These are phyloP conservation scores for Saturnispora ahearnii DNA, from an alignment of 805 yeast species.

Conservation along the genomic window DNA sequence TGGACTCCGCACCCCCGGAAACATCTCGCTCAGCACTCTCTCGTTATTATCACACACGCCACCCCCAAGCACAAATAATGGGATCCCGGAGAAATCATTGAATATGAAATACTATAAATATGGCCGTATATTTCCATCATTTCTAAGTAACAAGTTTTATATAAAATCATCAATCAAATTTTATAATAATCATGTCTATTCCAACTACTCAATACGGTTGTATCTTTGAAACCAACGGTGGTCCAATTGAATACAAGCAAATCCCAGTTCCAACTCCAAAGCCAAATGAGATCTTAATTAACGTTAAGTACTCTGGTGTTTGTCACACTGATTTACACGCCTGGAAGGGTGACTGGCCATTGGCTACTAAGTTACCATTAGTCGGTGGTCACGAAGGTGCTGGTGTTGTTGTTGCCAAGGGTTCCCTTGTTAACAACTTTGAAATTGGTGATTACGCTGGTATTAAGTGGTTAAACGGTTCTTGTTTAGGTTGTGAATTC, in stretches of 20 bases:
- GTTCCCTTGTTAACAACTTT: slow-evolving; percentile 54
- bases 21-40: neutral
- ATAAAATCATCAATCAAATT: neutral
- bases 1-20: neutral
- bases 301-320: slow-evolving; percentile 76
- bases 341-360: slow-evolving; percentile 87
- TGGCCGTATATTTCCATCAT: neutral
- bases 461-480: slow-evolving; percentile 69
- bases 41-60: neutral
- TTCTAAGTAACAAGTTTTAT: neutral
- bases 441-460: slow-evolving; percentile 73
- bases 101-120: slow-evolving; percentile 16
- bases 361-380: slow-evolving; percentile 56
- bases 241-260: slow-evolving; percentile 53
- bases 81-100: neutral
- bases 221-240: slow-evolving; percentile 52
- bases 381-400: slow-evolving; percentile 87
- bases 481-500: slow-evolving; percentile 64
- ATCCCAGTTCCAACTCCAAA: slow-evolving; percentile 71
- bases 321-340: slow-evolving; percentile 90
- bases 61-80: neutral
- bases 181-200: slow-evolving; percentile 26
- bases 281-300: slow-evolving; percentile 62
- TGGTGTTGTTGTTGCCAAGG: slow-evolving; percentile 68
- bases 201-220: slow-evolving; percentile 62